A percentile compares a stretch with the other conserved stretches of the same genome.
Conservation (phyloP, 331 rosid species). For the Spiraea crenata region DNA sequence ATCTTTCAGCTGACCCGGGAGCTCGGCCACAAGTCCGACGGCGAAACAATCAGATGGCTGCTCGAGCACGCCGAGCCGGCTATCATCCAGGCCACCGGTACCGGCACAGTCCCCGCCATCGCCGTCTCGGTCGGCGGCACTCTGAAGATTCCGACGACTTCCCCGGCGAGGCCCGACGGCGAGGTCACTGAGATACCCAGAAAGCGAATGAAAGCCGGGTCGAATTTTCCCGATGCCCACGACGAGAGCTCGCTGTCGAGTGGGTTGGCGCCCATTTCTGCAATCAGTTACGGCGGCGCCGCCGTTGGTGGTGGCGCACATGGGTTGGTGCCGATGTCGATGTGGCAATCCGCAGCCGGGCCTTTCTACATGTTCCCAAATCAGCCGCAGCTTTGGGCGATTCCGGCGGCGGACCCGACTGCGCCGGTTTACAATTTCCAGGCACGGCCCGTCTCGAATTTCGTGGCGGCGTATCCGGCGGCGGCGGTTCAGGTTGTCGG, state of each 20-base stretch:
- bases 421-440: slow-evolving; percentile 44
- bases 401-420: slow-evolving; percentile 47
- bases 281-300: slow-evolving; percentile 25
- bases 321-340: slow-evolving; percentile 63
- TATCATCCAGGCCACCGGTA: slow-evolving; percentile 77
- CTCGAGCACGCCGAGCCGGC: slow-evolving; percentile 75
- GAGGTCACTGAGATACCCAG: slow-evolving; percentile 34
- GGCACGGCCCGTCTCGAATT: slow-evolving; percentile 57
- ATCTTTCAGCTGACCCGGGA: slow-evolving; percentile 80
- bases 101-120: slow-evolving; percentile 84
- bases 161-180: slow-evolving; percentile 57
- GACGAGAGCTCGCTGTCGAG: slow-evolving; percentile 52
- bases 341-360: slow-evolving; percentile 33
- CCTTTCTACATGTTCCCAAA: slow-evolving; percentile 66
- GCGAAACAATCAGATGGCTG: slow-evolving; percentile 85
- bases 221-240: slow-evolving; percentile 43
- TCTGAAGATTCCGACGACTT: slow-evolving; percentile 70
- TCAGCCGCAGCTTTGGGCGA: slow-evolving; percentile 69
- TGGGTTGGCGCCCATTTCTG: slow-evolving; percentile 63
- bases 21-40: slow-evolving; percentile 79
- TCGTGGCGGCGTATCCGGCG: slow-evolving; percentile 45
- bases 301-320: slow-evolving; percentile 9
- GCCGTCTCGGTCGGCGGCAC: slow-evolving; percentile 81
- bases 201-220: slow-evolving; percentile 45
- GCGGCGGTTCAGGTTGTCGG: slow-evolving; percentile 17